phyloP scores from a whole-genome alignment of 176 grass and related monocot genomes.

The Phragmites australis region DNA sequence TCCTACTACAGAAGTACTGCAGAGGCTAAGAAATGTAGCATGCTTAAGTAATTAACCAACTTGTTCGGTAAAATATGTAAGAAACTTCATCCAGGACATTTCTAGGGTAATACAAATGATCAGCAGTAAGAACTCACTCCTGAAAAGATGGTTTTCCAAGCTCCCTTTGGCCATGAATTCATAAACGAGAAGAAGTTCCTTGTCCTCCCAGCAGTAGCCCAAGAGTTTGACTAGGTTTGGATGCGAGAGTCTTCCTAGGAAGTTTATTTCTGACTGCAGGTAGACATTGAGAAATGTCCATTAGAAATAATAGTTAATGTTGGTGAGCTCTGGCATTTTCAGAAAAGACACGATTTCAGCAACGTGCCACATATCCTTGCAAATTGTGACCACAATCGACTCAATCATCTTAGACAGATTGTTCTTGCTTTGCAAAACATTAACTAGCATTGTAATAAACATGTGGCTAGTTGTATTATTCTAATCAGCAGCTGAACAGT shows the following conservation, averaged over 20 bases:
- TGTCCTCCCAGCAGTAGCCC: constrained; percentile 81
- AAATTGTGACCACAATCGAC: neutral
- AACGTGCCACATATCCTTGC: neutral
- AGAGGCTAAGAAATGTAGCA: neutral
- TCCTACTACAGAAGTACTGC: neutral
- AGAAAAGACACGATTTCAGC: neutral
- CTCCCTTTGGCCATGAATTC: constrained; percentile 88
- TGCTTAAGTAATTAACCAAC: neutral
- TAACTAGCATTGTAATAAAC: constrained; percentile 39
- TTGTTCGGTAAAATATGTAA: neutral
- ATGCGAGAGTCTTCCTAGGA: constrained; percentile 82
- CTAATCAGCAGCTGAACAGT: constrained; percentile 21
- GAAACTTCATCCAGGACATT: neutral
- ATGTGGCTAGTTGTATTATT: constrained; percentile 28
- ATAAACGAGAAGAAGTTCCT: constrained; percentile 75
- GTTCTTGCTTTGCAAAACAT: neutral
- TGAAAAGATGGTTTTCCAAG: constrained; percentile 94
- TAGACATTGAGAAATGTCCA: constrained; percentile 20
- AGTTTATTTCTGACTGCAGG: constrained; percentile 83
- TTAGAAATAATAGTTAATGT: constrained; percentile 23
- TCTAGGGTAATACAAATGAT: neutral
- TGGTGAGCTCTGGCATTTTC: neutral
- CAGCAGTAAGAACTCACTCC: constrained; percentile 53
- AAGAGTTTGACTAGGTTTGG: constrained; percentile 81
- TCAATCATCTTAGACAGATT: neutral